Base-by-base conservation (phyloP, 225 moss, liverwort and hornwort species). In the Bryoerythrophyllum caledonicum region DNA sequence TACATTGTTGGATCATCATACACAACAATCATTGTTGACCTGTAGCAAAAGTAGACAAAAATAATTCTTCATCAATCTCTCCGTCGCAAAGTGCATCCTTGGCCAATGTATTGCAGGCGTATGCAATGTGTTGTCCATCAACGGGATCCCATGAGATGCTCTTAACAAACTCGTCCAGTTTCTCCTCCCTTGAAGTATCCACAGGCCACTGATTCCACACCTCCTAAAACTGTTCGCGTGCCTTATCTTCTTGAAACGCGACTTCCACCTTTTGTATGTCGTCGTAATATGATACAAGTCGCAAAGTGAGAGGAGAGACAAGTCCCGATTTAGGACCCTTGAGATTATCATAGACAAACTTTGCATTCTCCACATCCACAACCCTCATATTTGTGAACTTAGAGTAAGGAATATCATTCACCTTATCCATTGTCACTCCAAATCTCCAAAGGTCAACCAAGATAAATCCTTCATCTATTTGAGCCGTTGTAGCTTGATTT, bases 171-270 rank as follows among this genome's bases (percentile, higher is more conserved):
- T 54, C 23, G 2, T 54, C 23, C 8, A 54, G 8, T 2, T 54
- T 23, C 21, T 54, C 10, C 0, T 10, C 23, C 0, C 9, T 54
- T 54, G 10, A 2, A 8, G 54, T 21, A n/a, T 2, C 9, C 2
- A n/a, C 3, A 8, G 23, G 53, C 54, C 52, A 23, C 0, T 21
- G 8, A 20, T 54, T 54, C 10, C 10, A 54, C 2, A 54, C 10
- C 0, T 54, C 10, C 0, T 23, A n/a, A 2, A n/a, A 23, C 2
- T 54, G 9, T 0, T 2, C 10, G 2, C 2, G 3, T 8, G n/a
- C 21, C 37, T 0, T 32, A 37, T 37, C 8, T 37, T 37, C 7
- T 9, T 7, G 9, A 37, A 37, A 9, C 6, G 7, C 6, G 0
- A 32, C 2, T 7, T 9, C 0, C 8, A 9, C 9, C 6, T 9